A percentile compares a stretch with the other conserved stretches of the same genome.
These are phyloP conservation scores for Dissophora ornata DNA, from an alignment of 192 early-diverging fungal genomes.

Conservation along the genomic window DNA sequence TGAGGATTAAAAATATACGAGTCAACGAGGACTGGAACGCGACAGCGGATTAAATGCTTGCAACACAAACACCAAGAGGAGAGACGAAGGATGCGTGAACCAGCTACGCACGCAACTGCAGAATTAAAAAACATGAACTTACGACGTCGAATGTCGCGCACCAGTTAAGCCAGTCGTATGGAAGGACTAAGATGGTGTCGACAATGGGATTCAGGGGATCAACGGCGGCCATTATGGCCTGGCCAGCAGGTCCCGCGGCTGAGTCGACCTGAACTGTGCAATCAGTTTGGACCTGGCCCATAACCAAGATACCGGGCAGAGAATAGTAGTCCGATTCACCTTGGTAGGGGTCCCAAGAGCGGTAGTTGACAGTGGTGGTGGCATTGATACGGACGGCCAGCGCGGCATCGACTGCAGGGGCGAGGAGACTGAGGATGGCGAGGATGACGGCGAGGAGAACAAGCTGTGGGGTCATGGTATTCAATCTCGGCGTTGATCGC, in stretches of 20 bases:
- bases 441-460: conserved; percentile 7
- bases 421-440: background rate
- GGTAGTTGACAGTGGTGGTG: conserved; percentile 7
- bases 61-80: too few species aligned
- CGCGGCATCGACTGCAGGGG: conserved; percentile 25
- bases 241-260: conserved; percentile 12
- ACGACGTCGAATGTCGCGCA: conserved; percentile 52
- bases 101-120: background rate
- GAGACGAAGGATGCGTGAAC: background rate
- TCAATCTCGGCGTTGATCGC: background rate
- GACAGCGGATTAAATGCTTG: too few species aligned
- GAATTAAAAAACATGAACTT: conserved; percentile 8
- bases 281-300: conserved; percentile 28
- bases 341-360: conserved; percentile 38
- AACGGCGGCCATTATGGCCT: conserved; percentile 19
- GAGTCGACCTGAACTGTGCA: conserved; percentile 27
- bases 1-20: background rate
- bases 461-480: background rate
- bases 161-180: conserved; percentile 41
- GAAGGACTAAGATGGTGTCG: conserved; percentile 14
- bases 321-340: conserved; percentile 23
- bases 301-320: conserved; percentile 26
- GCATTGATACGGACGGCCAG: conserved; percentile 21
- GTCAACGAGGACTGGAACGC: background rate
- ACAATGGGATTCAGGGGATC: conserved; percentile 10